phyloP scores from a whole-genome alignment of 805 yeast genomes.

The Pichia exigua region DNA sequence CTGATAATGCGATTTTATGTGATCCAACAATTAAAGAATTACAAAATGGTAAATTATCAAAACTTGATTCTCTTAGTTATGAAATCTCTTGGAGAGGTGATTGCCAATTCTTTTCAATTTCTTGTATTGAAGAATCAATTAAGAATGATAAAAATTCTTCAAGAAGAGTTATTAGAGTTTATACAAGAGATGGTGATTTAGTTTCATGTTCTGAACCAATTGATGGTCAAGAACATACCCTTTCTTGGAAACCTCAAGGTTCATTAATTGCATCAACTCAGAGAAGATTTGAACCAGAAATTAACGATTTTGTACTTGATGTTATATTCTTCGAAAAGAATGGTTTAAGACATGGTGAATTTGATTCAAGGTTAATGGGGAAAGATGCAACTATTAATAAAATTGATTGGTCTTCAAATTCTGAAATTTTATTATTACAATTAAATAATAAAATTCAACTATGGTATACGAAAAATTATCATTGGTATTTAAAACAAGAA shows the following conservation, averaged over 20 bases:
- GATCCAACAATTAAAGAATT: conserved; percentile 84
- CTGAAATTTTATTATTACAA: conserved; percentile 70
- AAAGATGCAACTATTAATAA: conserved; percentile 36
- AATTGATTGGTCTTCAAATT: conserved; percentile 73
- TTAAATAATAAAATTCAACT: conserved; percentile 59
- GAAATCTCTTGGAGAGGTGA: conserved; percentile 93
- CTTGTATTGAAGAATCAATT: conserved; percentile 43
- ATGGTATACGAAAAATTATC: conserved; percentile 90
- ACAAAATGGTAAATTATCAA: conserved; percentile 59
- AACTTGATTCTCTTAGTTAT: conserved; percentile 41
- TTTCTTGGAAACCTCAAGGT: conserved; percentile 91
- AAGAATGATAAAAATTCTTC: conserved; percentile 26
- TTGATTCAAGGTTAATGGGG: conserved; percentile 55
- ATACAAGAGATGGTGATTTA: conserved; percentile 68
- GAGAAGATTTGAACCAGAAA: conserved; percentile 43
- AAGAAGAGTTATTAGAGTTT: conserved; percentile 79
- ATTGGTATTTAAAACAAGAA: conserved; percentile 91
- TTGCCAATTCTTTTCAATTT: conserved; percentile 71
- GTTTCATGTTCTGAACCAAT: conserved; percentile 86
- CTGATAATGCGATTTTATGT: conserved; percentile 44
- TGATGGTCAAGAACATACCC: conserved; percentile 63
- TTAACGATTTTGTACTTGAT: conserved; percentile 38
- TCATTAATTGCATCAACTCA: conserved; percentile 77
- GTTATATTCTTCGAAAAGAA: conserved; percentile 85
- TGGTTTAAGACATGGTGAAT: conserved; percentile 87